Conservation (phyloP, 2,329 filamentous ascomycete genomes). For the Colletotrichum liriopes region DNA sequence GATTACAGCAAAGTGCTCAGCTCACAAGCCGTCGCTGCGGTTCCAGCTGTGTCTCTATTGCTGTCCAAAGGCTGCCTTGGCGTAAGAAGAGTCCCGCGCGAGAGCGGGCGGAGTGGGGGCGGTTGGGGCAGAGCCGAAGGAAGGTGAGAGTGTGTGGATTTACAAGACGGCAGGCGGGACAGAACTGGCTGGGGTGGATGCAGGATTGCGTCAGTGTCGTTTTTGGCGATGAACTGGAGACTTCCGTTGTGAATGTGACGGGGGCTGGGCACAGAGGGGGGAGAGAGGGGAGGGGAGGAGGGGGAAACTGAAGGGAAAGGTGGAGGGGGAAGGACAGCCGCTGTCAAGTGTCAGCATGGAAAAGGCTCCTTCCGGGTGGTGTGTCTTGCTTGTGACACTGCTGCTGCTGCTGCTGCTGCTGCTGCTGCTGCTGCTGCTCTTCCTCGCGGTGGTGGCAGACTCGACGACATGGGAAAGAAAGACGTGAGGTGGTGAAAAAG, state of each 20-base stretch:
- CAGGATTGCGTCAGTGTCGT: slow-evolving; percentile 39
- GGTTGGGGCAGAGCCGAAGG: slow-evolving; percentile 12
- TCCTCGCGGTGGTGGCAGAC: neutral
- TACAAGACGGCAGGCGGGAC: slow-evolving; percentile 8
- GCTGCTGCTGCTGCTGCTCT: neutral
- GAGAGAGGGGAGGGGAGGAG: neutral
- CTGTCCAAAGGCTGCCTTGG: slow-evolving; percentile 29
- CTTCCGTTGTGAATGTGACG: slow-evolving; percentile 20
- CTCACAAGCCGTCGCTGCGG: slow-evolving; percentile 3
- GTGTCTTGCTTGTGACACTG: slow-evolving; percentile 1
- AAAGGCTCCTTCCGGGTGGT: neutral
- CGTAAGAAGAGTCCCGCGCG: slow-evolving; percentile 16
- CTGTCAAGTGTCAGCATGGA: slow-evolving; percentile 5
- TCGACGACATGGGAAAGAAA: neutral
- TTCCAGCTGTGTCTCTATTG: slow-evolving; percentile 14
- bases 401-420: neutral
- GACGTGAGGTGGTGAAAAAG: slow-evolving; percentile 10
- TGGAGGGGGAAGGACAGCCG: neutral
- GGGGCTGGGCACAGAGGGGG: slow-evolving; percentile 21
- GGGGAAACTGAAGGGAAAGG: neutral
- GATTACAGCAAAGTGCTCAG: slow-evolving; percentile 1
- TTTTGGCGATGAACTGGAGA: slow-evolving; percentile 31
- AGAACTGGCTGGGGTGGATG: slow-evolving; percentile 32
- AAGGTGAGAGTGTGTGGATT: slow-evolving; percentile 1
- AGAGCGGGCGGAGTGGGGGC: slow-evolving; percentile 25